Conservation (phyloP, 495 filamentous ascomycete genomes). For the Aspergillus sclerotioniger region DNA sequence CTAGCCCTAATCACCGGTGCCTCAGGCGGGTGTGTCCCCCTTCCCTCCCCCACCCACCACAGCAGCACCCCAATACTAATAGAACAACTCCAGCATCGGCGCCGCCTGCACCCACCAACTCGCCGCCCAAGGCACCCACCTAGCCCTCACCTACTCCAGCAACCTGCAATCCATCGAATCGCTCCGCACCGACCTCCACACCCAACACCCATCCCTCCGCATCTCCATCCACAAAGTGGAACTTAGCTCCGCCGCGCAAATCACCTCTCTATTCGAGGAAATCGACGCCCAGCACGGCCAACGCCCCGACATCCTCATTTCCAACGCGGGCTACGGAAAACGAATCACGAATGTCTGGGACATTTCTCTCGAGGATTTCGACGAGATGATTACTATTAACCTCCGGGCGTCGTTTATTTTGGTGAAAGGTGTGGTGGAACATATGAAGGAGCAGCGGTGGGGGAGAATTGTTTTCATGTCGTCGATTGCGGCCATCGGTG, state of each 20-base stretch:
- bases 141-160: slow-evolving; percentile 62
- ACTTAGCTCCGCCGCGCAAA: slow-evolving; percentile 48
- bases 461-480: slow-evolving; percentile 68
- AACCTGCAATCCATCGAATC: slow-evolving; percentile 46
- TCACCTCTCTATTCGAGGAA: slow-evolving; percentile 50
- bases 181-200: slow-evolving; percentile 41
- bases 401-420: slow-evolving; percentile 64
- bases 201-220: slow-evolving; percentile 33
- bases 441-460: slow-evolving; percentile 62
- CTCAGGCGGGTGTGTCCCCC: slow-evolving; percentile 57
- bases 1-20: slow-evolving; percentile 65
- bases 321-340: slow-evolving; percentile 56
- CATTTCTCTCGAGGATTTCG: slow-evolving; percentile 61
- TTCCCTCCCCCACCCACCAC: background rate
- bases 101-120: slow-evolving; percentile 58
- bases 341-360: slow-evolving; percentile 50
- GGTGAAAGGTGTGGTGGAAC: slow-evolving; percentile 60
- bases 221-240: slow-evolving; percentile 60
- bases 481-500: slow-evolving; percentile 64
- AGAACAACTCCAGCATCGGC: slow-evolving; percentile 53
- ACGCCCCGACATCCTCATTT: slow-evolving; percentile 61
- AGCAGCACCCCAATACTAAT: background rate
- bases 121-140: slow-evolving; percentile 48
- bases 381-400: slow-evolving; percentile 64
- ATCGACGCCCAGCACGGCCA: slow-evolving; percentile 53